These are phyloP conservation scores for Metschnikowia noctiluminum DNA, from an alignment of 805 yeast genomes.

Conservation along the genomic window DNA sequence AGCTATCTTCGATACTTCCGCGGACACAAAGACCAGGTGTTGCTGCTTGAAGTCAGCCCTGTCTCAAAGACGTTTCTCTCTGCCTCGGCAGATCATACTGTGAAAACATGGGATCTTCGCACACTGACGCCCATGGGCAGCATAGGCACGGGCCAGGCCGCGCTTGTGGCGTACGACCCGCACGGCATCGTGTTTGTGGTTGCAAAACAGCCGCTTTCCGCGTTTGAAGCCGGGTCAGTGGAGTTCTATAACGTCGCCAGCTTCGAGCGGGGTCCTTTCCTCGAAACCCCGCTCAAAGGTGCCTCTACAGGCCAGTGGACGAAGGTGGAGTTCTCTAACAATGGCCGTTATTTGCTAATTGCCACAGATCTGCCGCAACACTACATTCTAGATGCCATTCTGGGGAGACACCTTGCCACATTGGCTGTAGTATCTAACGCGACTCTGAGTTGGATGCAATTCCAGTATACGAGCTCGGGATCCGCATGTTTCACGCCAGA, in stretches of 20 bases:
- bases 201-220: conserved; percentile 26
- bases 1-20: conserved; percentile 79
- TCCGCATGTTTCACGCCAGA: conserved; percentile 38
- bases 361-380: conserved; percentile 53
- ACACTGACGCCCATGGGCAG: conserved; percentile 62
- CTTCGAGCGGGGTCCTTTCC: conserved; percentile 57
- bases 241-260: conserved; percentile 60
- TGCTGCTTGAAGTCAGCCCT: conserved; percentile 70
- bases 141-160: conserved; percentile 50
- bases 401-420: conserved; percentile 47
- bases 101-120: conserved; percentile 84
- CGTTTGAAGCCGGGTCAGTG: conserved; percentile 17
- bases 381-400: conserved; percentile 66
- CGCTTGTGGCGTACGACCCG: conserved; percentile 73
- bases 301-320: conserved; percentile 43
- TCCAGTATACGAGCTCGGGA: conserved; percentile 33
- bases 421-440: conserved; percentile 16
- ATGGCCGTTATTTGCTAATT: conserved; percentile 62
- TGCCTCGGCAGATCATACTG: conserved; percentile 72
- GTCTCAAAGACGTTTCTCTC: conserved; percentile 60
- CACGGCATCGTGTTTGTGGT: conserved; percentile 79
- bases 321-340: conserved; percentile 75
- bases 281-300: conserved; percentile 20
- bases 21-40: conserved; percentile 81
- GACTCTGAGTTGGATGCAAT: conserved; percentile 20